These are phyloP conservation scores for Fusarium tuaranense DNA, from an alignment of 2,329 filamentous ascomycete genomes.

Conservation along the genomic window DNA sequence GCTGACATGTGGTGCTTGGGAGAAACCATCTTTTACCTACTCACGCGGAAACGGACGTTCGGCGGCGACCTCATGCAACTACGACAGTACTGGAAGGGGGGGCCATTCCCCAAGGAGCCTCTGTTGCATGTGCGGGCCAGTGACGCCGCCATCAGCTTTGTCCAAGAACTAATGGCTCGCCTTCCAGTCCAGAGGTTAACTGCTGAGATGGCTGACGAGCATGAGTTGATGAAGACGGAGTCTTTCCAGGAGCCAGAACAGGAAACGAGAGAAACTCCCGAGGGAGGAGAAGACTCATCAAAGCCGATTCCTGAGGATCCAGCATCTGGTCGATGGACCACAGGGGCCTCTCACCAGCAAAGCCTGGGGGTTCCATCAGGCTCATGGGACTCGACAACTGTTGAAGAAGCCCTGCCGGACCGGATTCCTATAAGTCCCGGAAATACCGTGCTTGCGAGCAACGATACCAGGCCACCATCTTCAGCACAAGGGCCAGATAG, in stretches of 20 bases:
- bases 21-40: background rate
- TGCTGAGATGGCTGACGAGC: background rate
- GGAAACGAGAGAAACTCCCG: background rate
- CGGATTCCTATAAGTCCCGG: background rate
- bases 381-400: background rate
- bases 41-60: background rate
- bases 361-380: too few relatives aligned
- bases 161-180: background rate
- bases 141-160: background rate
- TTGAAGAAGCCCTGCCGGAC: background rate
- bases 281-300: background rate
- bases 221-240: background rate
- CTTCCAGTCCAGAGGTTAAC: background rate
- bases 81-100: background rate
- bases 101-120: background rate
- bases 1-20: conserved; percentile 1
- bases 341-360: background rate
- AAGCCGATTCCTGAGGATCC: background rate
- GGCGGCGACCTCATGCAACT: background rate
- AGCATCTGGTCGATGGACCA: background rate
- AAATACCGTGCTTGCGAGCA: too few relatives aligned
- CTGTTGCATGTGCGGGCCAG: background rate
- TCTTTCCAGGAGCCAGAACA: background rate
- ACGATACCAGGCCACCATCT: background rate
- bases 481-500: background rate